Evolutionary conservation across 257 asterid species (phyloP).

Genomic region (Solanum habrochaites): DNA sequence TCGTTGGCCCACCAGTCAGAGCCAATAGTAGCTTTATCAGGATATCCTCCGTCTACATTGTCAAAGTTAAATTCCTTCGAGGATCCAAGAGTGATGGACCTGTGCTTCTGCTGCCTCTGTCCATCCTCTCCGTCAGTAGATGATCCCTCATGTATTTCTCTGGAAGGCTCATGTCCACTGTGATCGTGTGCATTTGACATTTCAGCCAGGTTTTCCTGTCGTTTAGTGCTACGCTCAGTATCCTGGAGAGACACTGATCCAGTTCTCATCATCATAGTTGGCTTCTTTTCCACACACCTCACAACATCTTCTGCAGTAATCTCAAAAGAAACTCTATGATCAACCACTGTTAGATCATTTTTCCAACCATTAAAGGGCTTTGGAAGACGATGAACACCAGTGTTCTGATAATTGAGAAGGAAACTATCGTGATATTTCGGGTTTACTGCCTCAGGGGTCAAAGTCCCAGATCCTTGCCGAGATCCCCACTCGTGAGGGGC

Average conservation of each 20-base stretch:
- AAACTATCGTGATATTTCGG: conserved; percentile 16
- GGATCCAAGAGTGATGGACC: conserved; percentile 70
- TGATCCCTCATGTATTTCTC: conserved; percentile 15
- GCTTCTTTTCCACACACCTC: conserved; percentile 53
- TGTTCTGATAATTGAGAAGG: conserved; percentile 30
- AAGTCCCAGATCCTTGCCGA: conserved; percentile 52
- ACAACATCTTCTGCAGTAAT: conserved; percentile 48
- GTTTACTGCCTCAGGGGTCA: conserved; percentile 55
- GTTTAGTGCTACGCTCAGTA: background rate
- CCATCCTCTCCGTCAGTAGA: conserved; percentile 23
- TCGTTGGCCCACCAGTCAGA: conserved; percentile 75
- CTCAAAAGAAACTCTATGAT: conserved; percentile 78
- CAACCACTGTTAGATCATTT: conserved; percentile 22
- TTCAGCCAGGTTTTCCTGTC: conserved; percentile 10
- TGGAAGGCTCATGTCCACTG: conserved; percentile 17
- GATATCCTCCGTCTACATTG: conserved; percentile 36
- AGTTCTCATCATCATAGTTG: conserved; percentile 19
- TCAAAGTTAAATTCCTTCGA: conserved; percentile 74
- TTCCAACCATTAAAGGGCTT: conserved; percentile 14
- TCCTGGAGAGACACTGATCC: conserved; percentile 15
- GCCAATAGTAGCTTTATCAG: conserved; percentile 27
- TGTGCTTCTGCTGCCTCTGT: conserved; percentile 25
- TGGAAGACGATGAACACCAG: conserved; percentile 31
- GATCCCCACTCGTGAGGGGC: conserved; percentile 60
- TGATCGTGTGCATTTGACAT: conserved; percentile 5